Conservation (phyloP, 345 rosid genomes). For the Populus pruinosa region DNA sequence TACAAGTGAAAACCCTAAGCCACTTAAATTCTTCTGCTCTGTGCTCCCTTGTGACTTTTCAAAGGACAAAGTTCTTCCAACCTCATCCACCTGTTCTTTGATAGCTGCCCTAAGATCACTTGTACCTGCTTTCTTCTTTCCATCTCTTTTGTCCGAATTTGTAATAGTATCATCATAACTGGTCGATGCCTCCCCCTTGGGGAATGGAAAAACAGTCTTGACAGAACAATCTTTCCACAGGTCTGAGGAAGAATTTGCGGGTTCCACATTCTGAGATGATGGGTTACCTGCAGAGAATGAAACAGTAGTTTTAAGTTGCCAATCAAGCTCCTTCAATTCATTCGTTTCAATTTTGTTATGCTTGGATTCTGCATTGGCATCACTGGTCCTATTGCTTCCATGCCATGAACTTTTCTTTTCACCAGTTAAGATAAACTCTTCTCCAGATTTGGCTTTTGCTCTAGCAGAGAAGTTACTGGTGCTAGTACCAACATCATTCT, state of each 20-base stretch:
- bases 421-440: conserved; percentile 51
- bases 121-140: conserved; percentile 54
- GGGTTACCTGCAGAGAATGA: conserved; percentile 38
- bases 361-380: conserved; percentile 42
- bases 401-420: conserved; percentile 53
- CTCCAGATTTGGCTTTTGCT: conserved; percentile 48
- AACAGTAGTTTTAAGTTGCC: conserved; percentile 31
- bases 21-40: conserved; percentile 47
- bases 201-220: conserved; percentile 65
- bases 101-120: conserved; percentile 53
- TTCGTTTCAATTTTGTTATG: conserved; percentile 23
- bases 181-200: conserved; percentile 52
- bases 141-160: conserved; percentile 56
- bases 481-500: conserved; percentile 34
- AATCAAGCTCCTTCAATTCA: conserved; percentile 48
- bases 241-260: conserved; percentile 43
- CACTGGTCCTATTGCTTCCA: conserved; percentile 44
- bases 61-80: conserved; percentile 72
- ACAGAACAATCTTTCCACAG: conserved; percentile 72
- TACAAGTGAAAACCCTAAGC: conserved; percentile 49
- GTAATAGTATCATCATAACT: conserved; percentile 35
- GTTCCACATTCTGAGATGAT: conserved; percentile 50
- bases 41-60: conserved; percentile 54
- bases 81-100: conserved; percentile 89
- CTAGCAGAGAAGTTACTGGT: conserved; percentile 37